A percentile compares a stretch with the other conserved stretches of the same genome.
phyloP scores from a whole-genome alignment of 2,329 filamentous ascomycete species.

The Amylocarpus encephaloides region DNA sequence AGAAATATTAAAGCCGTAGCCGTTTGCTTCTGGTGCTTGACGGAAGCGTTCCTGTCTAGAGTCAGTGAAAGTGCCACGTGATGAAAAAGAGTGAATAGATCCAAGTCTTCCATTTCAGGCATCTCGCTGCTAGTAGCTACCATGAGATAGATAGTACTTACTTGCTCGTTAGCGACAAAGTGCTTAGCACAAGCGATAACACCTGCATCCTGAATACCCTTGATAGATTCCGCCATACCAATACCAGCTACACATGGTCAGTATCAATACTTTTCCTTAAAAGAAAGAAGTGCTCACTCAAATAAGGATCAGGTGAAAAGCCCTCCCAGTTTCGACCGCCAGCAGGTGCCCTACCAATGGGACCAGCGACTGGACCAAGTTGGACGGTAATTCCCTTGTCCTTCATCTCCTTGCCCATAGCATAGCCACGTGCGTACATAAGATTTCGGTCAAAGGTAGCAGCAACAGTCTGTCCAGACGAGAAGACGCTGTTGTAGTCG shows the following conservation, averaged over 20 bases:
- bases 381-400: conserved; percentile 70
- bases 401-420: conserved; percentile 56
- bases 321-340: conserved; percentile 67
- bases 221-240: conserved; percentile 64
- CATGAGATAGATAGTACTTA: conserved; percentile 27
- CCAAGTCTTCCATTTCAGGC: neutral
- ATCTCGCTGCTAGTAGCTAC: neutral
- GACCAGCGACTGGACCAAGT: conserved; percentile 68
- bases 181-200: conserved; percentile 82
- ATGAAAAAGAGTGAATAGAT: neutral
- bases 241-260: conserved; percentile 61
- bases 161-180: conserved; percentile 65
- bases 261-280: conserved; percentile 36
- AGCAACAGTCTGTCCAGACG: conserved; percentile 62
- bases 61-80: neutral
- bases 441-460: conserved; percentile 63
- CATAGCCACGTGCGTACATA: conserved; percentile 44
- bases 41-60: conserved; percentile 47
- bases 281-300: conserved; percentile 48
- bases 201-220: conserved; percentile 75
- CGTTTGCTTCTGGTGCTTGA: conserved; percentile 37
- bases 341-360: conserved; percentile 58
- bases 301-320: conserved; percentile 65
- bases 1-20: conserved; percentile 55
- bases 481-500: conserved; percentile 64